Evolutionary conservation across 2,329 filamentous ascomycete species (phyloP), one percentile per base, ranked within the genome.

Genomic region (Paracamarosporium sp.): DNA sequence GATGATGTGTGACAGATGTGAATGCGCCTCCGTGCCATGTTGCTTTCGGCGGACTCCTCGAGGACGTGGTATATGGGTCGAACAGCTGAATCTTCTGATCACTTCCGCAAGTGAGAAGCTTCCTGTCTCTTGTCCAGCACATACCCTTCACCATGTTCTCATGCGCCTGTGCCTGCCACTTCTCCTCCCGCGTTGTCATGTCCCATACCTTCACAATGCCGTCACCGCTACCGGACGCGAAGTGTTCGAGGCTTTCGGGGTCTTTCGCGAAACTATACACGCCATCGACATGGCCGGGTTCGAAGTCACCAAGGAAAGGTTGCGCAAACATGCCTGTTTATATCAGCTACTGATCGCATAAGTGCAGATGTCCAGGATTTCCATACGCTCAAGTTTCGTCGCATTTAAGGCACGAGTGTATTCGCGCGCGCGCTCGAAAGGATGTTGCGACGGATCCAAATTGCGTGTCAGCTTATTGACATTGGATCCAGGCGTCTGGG

Each of bases 161-260:
- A 75, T 99, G 96, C 24, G 93, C 94, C 62, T 90, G 87, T 3
- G 86, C 85, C 68, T 91, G 85, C 89, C 91, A 94, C 46, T 89
- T 83, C 73, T 95, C 90, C 27, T 90, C 87, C 55, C 86, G 82
- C 60, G 83, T 89, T 8, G 88, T 86, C 66, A 95, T 80, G 77
- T 96, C 90, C 93, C 93, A 96, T 31, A 95, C 90, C 79, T 99
- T 99, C 56, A 99, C 86, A 9, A 97, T 88, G 63, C 95, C 94
- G 76, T 99, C 95, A 62, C 93, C 74, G 50, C 71, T 75, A 30
- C 74, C 74, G 45, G 66, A 70, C 15, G 74, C 74, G 44, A 82
- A 79, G 48, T 77, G 76, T 51, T 82, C 79, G 27, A 82, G 71
- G 2, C 78, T 77, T 35, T 78, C 76, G 2, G 80, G 80, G 59